Evolutionary conservation across 441 rosid genomes (phyloP), one percentile per base, ranked within the genome.

Genomic region (Omphalea diandra): DNA sequence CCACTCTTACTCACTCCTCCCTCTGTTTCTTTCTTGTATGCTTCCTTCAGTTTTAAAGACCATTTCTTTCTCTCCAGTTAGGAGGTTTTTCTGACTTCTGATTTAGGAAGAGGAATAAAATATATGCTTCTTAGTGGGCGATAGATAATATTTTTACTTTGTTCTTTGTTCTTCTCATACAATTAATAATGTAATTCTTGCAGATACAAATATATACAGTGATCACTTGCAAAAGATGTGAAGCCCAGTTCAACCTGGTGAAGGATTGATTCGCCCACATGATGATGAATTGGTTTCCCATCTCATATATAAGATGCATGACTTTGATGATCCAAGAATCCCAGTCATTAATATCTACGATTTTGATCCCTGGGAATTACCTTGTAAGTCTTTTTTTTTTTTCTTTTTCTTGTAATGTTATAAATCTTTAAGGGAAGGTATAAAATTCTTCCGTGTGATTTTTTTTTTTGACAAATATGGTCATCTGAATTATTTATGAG

Each of bases 31-130:
- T n/a, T n/a, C n/a, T n/a, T n/a, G n/a, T n/a, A n/a, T n/a, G n/a
- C n/a, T n/a, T n/a, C n/a, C n/a, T n/a, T n/a, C n/a, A n/a, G n/a
- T n/a, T n/a, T n/a, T n/a, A n/a, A n/a, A n/a, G n/a, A n/a, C n/a
- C n/a, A n/a, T n/a, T 41, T 41, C 14, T 12, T 5, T 53, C 33
- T 27, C 58, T 53, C 14, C 58, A 26, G 12, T 53, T 11, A 10
- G 46, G 17, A 41, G 46, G 10, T 9, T 3, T 10, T 62, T 4
- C 49, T 33, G 20, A 29, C 26, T 57, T 5, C 72, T 68, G 12
- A 43, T 68, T 68, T 68, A 68, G 65, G 72, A 68, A 68, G 72
- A 44, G 65, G 72, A 68, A 68, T 68, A 46, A 57, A 68, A 57
- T 38, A 4, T 52, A 3, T 10, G 61, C 59, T 68, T 57, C 22